Evolutionary conservation across 1,284 basidiomycete species (phyloP).

Genomic region (Mycosarcoma mackinlayi): DNA sequence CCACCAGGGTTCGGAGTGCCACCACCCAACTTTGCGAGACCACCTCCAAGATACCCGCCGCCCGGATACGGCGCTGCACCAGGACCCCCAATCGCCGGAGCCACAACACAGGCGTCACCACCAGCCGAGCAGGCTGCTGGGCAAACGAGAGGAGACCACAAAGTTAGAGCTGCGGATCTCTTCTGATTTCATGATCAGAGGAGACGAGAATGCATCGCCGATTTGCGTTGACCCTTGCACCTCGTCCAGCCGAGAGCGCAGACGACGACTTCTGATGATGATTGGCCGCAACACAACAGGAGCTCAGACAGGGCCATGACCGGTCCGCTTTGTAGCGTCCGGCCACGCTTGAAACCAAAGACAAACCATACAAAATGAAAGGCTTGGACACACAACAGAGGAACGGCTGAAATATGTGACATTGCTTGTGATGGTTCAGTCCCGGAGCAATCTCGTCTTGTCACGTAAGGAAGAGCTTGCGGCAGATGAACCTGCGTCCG

Average conservation of each 20-base stretch:
- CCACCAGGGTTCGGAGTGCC: conserved; percentile 18
- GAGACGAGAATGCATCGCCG: too few relatives aligned
- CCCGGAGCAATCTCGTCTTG: conserved; percentile 33
- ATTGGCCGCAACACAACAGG: too few relatives aligned
- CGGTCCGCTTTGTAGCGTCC: too few relatives aligned
- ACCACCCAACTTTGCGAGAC: conserved; percentile 35
- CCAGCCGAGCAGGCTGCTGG: conserved; percentile 10
- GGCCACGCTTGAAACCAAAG: too few relatives aligned
- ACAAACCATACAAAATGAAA: background rate
- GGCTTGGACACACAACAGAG: background rate
- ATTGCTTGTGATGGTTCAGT: conserved; percentile 7
- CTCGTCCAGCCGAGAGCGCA: too few relatives aligned
- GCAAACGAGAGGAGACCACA: conserved; percentile 17
- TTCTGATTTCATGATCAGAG: conserved; percentile 18
- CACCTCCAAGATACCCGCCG: conserved; percentile 33
- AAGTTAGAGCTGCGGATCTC: conserved; percentile 44
- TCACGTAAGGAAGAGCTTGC: conserved; percentile 24
- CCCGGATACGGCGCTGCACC: conserved; percentile 26
- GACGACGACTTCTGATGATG: too few relatives aligned
- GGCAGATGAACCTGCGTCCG: conserved; percentile 27
- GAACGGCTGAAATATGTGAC: background rate
- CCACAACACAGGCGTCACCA: conserved; percentile 2
- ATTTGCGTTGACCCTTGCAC: too few relatives aligned
- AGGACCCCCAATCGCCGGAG: conserved; percentile 1
- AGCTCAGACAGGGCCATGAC: too few relatives aligned